A percentile compares a stretch with the other conserved stretches of the same genome.
Conservation (phyloP, 495 filamentous ascomycete genomes). For the Aspergillus sclerotioniger region DNA sequence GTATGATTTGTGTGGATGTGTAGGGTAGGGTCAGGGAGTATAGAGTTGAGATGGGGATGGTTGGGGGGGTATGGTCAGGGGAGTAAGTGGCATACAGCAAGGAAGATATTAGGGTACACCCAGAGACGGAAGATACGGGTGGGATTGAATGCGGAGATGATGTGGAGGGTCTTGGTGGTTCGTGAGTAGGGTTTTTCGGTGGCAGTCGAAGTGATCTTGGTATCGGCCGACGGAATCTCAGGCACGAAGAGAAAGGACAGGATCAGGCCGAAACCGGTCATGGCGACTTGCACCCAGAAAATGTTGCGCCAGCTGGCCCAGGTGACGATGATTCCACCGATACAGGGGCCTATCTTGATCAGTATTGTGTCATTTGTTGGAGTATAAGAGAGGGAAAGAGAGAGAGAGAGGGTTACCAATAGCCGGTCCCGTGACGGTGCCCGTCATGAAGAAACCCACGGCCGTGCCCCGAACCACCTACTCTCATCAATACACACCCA, state of each 20-base stretch:
- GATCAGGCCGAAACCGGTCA: constrained; percentile 42
- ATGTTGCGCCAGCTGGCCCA: constrained; percentile 55
- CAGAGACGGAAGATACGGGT: constrained; percentile 33
- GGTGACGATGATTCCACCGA: constrained; percentile 55
- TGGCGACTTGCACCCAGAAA: constrained; percentile 57
- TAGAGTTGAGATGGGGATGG: neutral
- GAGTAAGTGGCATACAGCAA: constrained; percentile 30
- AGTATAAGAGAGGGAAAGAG: neutral
- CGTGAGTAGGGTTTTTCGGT: constrained; percentile 1
- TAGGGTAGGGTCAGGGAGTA: neutral
- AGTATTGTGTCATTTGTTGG: constrained; percentile 3
- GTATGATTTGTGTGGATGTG: neutral
- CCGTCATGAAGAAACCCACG: constrained; percentile 53
- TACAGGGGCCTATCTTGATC: constrained; percentile 39
- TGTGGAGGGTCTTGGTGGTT: neutral
- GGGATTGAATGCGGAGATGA: constrained; percentile 40
- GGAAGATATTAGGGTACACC: constrained; percentile 41
- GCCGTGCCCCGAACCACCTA: constrained; percentile 56
- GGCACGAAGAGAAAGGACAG: constrained; percentile 42
- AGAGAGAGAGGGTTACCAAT: constrained; percentile 41
- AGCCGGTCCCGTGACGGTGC: constrained; percentile 55
- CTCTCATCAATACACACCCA: neutral
- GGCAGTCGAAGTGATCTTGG: constrained; percentile 7
- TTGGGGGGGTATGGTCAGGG: neutral
- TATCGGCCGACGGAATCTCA: constrained; percentile 19